Evolutionary conservation across 805 yeast genomes (phyloP).

Genomic region (Yamadazyma paraphyllophila): DNA sequence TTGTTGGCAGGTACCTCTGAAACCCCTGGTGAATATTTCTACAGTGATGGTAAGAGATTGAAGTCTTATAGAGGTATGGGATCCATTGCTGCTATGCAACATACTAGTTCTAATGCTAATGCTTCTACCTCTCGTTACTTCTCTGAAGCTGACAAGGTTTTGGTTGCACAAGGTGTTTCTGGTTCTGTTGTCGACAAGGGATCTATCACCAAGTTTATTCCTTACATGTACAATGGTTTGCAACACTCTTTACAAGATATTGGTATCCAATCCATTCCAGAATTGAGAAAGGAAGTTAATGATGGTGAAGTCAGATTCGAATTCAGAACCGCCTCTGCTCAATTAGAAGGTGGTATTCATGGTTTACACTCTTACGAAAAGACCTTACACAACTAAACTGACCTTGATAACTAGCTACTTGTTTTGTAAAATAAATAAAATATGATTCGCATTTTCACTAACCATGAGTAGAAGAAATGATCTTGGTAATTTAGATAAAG

Average conservation of each 20-base stretch:
- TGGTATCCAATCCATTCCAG: constrained; percentile 70
- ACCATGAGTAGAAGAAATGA: not conserved
- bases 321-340: constrained; percentile 97
- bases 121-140: constrained; percentile 98
- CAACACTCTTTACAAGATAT: constrained; percentile 99
- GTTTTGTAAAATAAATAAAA: not conserved
- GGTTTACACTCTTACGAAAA: constrained; percentile 96
- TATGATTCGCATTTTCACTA: not conserved
- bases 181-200: constrained; percentile 98
- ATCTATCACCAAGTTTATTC: constrained; percentile 87
- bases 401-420: not conserved
- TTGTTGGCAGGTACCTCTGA: constrained; percentile 97
- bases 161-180: constrained; percentile 98
- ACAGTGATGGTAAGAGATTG: constrained; percentile 96
- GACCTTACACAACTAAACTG: constrained; percentile 81
- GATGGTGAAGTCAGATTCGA: constrained; percentile 84
- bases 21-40: constrained; percentile 97
- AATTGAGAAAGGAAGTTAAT: constrained; percentile 62
- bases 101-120: constrained; percentile 81
- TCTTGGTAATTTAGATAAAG: constrained; percentile 1
- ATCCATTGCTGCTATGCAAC: constrained; percentile 97
- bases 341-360: constrained; percentile 97
- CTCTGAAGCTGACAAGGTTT: constrained; percentile 90
- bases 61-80: constrained; percentile 99
- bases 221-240: constrained; percentile 90